Conservation (phyloP, 2,329 filamentous ascomycete genomes). For the Colletotrichum salicis region DNA sequence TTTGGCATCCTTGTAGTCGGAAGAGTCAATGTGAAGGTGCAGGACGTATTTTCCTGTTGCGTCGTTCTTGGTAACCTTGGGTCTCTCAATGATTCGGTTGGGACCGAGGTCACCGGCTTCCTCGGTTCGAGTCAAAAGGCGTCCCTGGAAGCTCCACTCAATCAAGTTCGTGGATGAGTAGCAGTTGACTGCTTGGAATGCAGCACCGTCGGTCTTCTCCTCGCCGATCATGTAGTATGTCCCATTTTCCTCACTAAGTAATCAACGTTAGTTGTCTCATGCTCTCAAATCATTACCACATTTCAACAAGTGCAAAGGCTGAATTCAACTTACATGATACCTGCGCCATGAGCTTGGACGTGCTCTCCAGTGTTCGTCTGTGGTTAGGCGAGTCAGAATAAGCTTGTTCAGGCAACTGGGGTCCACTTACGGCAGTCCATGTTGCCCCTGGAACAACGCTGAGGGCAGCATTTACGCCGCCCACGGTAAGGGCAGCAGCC, state of each 20-base stretch:
- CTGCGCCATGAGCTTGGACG: constrained; percentile 74
- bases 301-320: not conserved
- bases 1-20: constrained; percentile 70
- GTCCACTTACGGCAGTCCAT: constrained; percentile 54
- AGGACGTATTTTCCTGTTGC: constrained; percentile 73
- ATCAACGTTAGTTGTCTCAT: not conserved
- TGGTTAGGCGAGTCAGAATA: not conserved
- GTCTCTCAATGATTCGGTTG: constrained; percentile 71
- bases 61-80: constrained; percentile 76
- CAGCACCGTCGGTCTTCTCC: constrained; percentile 71
- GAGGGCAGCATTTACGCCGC: constrained; percentile 36
- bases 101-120: constrained; percentile 68
- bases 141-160: constrained; percentile 71
- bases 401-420: not conserved
- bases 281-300: not conserved
- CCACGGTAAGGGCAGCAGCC: constrained; percentile 10
- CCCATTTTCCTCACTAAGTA: constrained; percentile 54
- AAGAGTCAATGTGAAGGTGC: constrained; percentile 74
- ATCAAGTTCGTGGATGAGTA: constrained; percentile 72
- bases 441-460: constrained; percentile 57
- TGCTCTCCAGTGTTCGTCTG: constrained; percentile 61
- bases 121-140: constrained; percentile 63
- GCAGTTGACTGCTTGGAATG: constrained; percentile 74
- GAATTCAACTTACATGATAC: constrained; percentile 57
- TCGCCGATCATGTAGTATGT: constrained; percentile 77